Percentiles rank a stretch among this genome's conserved stretches.
These are phyloP conservation scores for Globisporangium canariense DNA, from an alignment of 352 stramenopile species.

Conservation along the genomic window DNA sequence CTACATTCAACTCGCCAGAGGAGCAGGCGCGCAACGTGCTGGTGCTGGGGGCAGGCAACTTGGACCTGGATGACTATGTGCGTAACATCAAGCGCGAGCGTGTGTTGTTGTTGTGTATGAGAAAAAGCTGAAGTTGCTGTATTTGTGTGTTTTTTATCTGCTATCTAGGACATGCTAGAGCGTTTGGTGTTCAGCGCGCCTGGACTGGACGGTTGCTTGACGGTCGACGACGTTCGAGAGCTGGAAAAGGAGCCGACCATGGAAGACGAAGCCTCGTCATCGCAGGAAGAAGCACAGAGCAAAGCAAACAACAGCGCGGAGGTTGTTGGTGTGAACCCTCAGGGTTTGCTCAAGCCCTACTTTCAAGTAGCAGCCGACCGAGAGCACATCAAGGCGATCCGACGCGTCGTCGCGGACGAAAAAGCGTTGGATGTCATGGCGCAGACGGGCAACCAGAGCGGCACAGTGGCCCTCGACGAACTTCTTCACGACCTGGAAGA, in stretches of 20 bases:
- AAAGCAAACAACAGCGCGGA: conserved; percentile 17
- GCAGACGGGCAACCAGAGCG: conserved; percentile 36
- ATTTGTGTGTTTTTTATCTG: not conserved
- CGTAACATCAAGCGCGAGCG: not conserved
- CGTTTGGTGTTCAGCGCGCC: conserved; percentile 50
- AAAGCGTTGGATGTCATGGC: conserved; percentile 59
- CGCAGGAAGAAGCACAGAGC: not conserved
- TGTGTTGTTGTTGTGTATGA: not conserved
- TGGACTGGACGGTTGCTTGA: conserved; percentile 52
- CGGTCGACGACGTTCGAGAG: conserved; percentile 33
- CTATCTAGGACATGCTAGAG: conserved; percentile 25
- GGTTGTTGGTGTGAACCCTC: conserved; percentile 53
- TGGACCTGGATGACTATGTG: conserved; percentile 27
- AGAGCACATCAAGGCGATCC: conserved; percentile 48
- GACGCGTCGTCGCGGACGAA: conserved; percentile 56
- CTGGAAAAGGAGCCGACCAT: not conserved
- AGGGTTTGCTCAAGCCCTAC: conserved; percentile 58
- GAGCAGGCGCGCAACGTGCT: conserved; percentile 39
- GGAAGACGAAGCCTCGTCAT: not conserved
- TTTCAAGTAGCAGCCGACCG: conserved; percentile 56
- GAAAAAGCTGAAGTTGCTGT: not conserved
- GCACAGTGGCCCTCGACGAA: conserved; percentile 62
- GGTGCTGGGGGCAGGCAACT: conserved; percentile 21
- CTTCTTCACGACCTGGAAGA: conserved; percentile 68
- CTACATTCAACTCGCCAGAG: conserved; percentile 21